Evolutionary conservation across 2,329 filamentous ascomycete genomes (phyloP), one percentile per base, ranked within the genome.

Genomic region (Phyllosticta citribraziliensis): DNA sequence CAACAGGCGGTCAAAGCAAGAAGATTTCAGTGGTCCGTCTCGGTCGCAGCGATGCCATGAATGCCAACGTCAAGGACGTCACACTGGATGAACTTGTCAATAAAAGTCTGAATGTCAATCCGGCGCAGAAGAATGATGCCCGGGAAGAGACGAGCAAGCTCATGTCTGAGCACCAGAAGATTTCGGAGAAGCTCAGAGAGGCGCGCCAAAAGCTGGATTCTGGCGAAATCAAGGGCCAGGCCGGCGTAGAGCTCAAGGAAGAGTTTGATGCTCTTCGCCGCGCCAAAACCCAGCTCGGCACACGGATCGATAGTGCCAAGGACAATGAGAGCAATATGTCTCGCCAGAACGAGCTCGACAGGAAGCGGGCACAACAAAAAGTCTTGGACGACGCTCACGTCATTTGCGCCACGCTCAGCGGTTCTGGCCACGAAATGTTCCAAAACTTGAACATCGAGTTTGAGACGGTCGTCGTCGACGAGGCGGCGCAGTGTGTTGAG

Each of bases 401-500:
- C 57, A 85, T 99, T 30, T 99, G 94, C 74, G 89, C 93, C 52
- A 99, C 94, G 0, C 84, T 99, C 56, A 97, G 92, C 73, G 94
- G 93, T 68, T 93, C 88, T 73, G 94, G 94, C 3, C 95, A 99
- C 70, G 94, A 99, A 66, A 96, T 97, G 86, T 96, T 99, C 77
- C 91, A 93, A 74, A 88, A 88, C 67, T 77, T 99, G 61, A 92
- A 89, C 68, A 91, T 99, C 57, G 94, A 99, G 73, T 99, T 99
- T 67, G 94, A 99, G 75, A 97, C 94, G 0, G 94, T 99, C 66
- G 89, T 99, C 67, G 97, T 99, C 65, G 94, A 99, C 69, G 94
- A 99, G 76, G 94, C 94, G 3, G 94, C 94, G 17, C 94, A 99
- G 80, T 99, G 93, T 73, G 95, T 99, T 64, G 94, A 99, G 76